A percentile compares a stretch with the other conserved stretches of the same genome.
Conservation (phyloP, 768 basidiomycete genomes). For the Boletus reticuloceps region DNA sequence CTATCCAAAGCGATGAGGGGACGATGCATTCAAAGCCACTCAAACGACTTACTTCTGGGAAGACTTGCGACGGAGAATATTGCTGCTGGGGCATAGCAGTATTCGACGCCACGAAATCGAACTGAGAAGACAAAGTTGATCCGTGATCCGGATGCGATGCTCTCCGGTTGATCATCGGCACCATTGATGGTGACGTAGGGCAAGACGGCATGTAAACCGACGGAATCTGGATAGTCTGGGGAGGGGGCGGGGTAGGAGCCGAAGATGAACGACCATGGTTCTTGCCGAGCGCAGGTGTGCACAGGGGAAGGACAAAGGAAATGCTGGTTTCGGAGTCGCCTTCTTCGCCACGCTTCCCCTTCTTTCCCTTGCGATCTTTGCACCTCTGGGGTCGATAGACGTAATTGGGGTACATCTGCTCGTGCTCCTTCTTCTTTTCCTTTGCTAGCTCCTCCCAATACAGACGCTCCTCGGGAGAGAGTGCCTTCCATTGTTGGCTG, state of each 20-base stretch:
- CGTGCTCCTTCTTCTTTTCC: slow-evolving; percentile 79
- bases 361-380: slow-evolving; percentile 47
- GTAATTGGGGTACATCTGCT: slow-evolving; percentile 70
- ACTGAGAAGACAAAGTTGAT: slow-evolving; percentile 41
- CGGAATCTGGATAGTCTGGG: slow-evolving; percentile 69
- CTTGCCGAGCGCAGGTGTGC: slow-evolving; percentile 41
- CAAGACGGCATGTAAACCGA: slow-evolving; percentile 62
- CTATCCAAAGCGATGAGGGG: slow-evolving; percentile 27
- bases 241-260: slow-evolving; percentile 65
- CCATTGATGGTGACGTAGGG: slow-evolving; percentile 56
- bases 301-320: slow-evolving; percentile 41
- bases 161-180: slow-evolving; percentile 59
- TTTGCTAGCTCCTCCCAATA: slow-evolving; percentile 77
- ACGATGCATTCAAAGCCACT: slow-evolving; percentile 4
- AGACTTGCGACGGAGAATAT: slow-evolving; percentile 31
- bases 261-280: slow-evolving; percentile 46
- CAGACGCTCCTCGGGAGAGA: slow-evolving; percentile 61
- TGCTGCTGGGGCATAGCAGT: slow-evolving; percentile 41
- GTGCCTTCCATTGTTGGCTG: slow-evolving; percentile 75
- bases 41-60: slow-evolving; percentile 39
- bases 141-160: slow-evolving; percentile 50
- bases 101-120: slow-evolving; percentile 54
- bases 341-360: slow-evolving; percentile 38
- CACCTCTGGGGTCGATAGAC: slow-evolving; percentile 73
- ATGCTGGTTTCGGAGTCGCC: slow-evolving; percentile 54